Base-by-base conservation (phyloP, 1,284 basidiomycete genomes). In the Tetrapyrgos nigripes region DNA sequence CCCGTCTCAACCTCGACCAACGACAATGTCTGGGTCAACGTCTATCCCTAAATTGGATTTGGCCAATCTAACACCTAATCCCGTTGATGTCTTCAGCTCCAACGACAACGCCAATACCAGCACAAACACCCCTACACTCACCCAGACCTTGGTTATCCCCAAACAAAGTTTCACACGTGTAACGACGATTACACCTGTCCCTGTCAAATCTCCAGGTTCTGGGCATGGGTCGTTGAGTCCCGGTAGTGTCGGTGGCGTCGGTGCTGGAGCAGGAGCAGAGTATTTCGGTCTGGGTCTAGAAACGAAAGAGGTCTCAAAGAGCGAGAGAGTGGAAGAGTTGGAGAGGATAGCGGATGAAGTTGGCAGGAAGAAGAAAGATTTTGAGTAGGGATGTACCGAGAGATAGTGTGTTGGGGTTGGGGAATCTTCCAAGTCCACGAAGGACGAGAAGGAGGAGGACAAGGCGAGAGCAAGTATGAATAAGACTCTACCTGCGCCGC, bases 271-370 rank as follows among this genome's bases (percentile, higher is more conserved):
- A 40, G 37, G 37, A 40, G 37, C 8, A 40, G 37, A n/a, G 37
- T 17, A 50, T 21, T n/a, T 33, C 44, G 26, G 5, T 27, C 5
- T 28, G 23, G 46, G 31, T 5, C 17, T 49, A 46, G 24, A 50
- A 14, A 56, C 47, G 19, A 44, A 50, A 21, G 43, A 40, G 17
- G 55, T 56, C 6, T 70, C 76, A 21, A 86, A 81, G 73, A 86
- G 84, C 64, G 80, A 83, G 52, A 75, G 83, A 23, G 88, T 92
- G 8, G 82, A 83, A 59, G 76, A 79, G 58, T 75, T 92, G 50
- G 90, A 92, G 71, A 79, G 81, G 67, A 84, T 92, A 76, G 90
- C 86, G 1, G 86, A 83, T 31, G 80, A 81, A 57, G 83, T 82
- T 2, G 77, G 70, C 17, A 72, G 64, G 64, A 70, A 72, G 58